Evolutionary conservation across 441 rosid species (phyloP).

Genomic region (Macaranga tanarius): DNA sequence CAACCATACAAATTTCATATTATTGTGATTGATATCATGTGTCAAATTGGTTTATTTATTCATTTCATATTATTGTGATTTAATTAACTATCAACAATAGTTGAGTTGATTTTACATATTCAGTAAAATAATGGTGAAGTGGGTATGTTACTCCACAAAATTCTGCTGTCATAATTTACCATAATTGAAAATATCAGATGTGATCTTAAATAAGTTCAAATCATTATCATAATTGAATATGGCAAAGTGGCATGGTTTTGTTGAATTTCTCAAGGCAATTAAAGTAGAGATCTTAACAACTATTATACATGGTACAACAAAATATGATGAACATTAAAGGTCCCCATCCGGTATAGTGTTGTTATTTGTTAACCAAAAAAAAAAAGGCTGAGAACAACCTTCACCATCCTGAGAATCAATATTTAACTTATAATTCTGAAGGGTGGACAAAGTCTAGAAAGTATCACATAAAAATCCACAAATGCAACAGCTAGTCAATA

Average conservation of each 20-base stretch:
- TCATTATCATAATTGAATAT: neutral
- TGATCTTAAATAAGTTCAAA: neutral
- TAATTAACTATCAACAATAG: too few species aligned
- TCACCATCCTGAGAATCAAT: neutral
- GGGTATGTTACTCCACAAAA: too few species aligned
- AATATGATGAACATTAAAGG: neutral
- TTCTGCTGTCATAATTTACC: too few species aligned
- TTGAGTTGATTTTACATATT: too few species aligned
- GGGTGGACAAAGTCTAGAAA: neutral
- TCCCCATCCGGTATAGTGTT: neutral
- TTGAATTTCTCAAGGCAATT: neutral
- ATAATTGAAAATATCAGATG: neutral
- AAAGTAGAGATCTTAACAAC: neutral
- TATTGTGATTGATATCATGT: too few species aligned
- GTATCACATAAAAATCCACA: neutral
- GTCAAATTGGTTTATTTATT: too few species aligned
- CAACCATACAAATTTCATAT: too few species aligned
- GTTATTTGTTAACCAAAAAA: too few species aligned
- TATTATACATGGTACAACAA: neutral
- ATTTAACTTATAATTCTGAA: neutral
- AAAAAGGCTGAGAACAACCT: neutral
- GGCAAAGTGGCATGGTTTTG: neutral
- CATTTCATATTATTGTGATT: too few species aligned
- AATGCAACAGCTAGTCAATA: neutral
- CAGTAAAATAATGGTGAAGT: too few species aligned